Conservation (phyloP, 2,329 filamentous ascomycete genomes). For the Knufia fluminis region DNA sequence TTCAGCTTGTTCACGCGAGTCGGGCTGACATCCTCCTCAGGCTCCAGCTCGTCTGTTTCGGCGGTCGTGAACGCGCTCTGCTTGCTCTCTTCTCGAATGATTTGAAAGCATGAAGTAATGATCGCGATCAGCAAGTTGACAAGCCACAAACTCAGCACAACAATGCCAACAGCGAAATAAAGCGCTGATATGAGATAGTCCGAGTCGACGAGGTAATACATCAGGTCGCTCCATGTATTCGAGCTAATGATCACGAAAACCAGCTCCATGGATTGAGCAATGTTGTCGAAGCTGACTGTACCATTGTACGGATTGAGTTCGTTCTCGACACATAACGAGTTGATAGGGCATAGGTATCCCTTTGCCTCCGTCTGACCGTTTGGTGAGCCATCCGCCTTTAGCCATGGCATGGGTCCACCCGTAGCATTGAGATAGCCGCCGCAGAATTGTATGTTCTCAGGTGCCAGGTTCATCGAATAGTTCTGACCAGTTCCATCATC, state of each 20-base stretch:
- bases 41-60: slow-evolving; percentile 41
- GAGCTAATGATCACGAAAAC: slow-evolving; percentile 98
- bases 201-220: slow-evolving; percentile 86
- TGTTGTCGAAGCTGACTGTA: slow-evolving; percentile 92
- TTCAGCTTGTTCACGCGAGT: slow-evolving; percentile 45
- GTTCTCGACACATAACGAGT: slow-evolving; percentile 74
- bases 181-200: slow-evolving; percentile 82
- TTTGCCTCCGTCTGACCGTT: slow-evolving; percentile 53
- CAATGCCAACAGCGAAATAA: slow-evolving; percentile 62
- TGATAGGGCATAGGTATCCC: slow-evolving; percentile 76
- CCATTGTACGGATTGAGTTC: slow-evolving; percentile 63
- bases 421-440: slow-evolving; percentile 66
- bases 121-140: slow-evolving; percentile 91
- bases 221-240: slow-evolving; percentile 89
- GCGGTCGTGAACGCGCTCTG: slow-evolving; percentile 84
- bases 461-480: slow-evolving; percentile 39
- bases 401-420: slow-evolving; percentile 56
- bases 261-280: slow-evolving; percentile 79
- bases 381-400: slow-evolving; percentile 46
- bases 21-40: slow-evolving; percentile 27
- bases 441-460: slow-evolving; percentile 66
- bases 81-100: slow-evolving; percentile 93
- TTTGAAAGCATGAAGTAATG: slow-evolving; percentile 96
- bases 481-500: slow-evolving; percentile 36
- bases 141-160: slow-evolving; percentile 93